phyloP scores from a whole-genome alignment of 768 basidiomycete species.

The Russula earlei region DNA sequence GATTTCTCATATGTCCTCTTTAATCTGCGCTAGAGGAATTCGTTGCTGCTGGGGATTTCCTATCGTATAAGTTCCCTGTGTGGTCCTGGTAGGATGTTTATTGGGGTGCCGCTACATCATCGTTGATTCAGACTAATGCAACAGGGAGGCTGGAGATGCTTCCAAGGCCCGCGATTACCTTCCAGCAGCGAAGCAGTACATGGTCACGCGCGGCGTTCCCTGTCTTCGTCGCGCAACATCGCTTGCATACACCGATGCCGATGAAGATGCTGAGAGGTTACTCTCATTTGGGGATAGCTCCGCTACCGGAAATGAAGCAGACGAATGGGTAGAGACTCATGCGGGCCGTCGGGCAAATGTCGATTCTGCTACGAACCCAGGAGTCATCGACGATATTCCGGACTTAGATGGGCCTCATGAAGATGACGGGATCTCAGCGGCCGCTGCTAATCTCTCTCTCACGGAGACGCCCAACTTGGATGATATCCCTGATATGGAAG shows the following conservation, averaged over 20 bases:
- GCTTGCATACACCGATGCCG: constrained; percentile 87
- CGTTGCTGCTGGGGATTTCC: constrained; percentile 94
- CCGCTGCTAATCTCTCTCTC: constrained; percentile 24
- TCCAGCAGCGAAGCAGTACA: constrained; percentile 93
- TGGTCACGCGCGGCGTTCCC: constrained; percentile 92
- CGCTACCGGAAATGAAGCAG: constrained; percentile 45
- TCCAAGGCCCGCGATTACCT: constrained; percentile 84
- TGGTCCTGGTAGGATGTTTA: constrained; percentile 75
- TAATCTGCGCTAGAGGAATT: constrained; percentile 74
- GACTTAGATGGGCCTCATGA: constrained; percentile 60
- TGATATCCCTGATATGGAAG: constrained; percentile 99
- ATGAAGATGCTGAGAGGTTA: constrained; percentile 92
- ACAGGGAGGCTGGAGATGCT: constrained; percentile 88
- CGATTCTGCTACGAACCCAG: constrained; percentile 49
- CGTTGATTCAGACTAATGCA: constrained; percentile 4
- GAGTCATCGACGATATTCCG: constrained; percentile 76
- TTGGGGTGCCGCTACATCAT: constrained; percentile 3
- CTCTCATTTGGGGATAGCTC: constrained; percentile 70
- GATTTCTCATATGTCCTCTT: constrained; percentile 15
- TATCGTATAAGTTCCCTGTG: constrained; percentile 96
- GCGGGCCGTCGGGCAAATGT: constrained; percentile 54
- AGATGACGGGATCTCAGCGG: constrained; percentile 24
- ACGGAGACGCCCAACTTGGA: constrained; percentile 81
- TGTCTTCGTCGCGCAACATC: constrained; percentile 90
- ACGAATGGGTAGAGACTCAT: constrained; percentile 99